These are phyloP conservation scores for Euphorbia peplus DNA, from an alignment of 345 rosid genomes.

Conservation along the genomic window DNA sequence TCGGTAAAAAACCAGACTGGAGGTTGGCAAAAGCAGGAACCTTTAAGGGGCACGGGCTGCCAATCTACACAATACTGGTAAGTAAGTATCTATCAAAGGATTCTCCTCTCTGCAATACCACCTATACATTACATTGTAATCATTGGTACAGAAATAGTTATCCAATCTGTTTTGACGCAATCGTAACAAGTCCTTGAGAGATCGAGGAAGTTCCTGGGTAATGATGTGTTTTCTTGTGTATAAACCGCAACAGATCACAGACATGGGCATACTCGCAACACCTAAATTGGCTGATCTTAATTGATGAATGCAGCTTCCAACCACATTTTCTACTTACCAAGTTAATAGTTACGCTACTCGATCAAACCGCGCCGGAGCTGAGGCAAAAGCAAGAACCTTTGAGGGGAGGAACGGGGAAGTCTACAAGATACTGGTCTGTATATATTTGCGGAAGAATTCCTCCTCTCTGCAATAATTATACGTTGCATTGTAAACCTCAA, in stretches of 20 bases:
- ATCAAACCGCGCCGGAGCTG: background rate
- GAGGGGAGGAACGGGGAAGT: background rate
- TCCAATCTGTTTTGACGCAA: constrained; percentile 78
- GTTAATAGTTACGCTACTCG: background rate
- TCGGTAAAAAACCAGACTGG: too few species aligned
- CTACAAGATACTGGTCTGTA: constrained; percentile 26
- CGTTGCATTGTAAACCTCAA: constrained; percentile 70
- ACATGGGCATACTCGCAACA: too few species aligned
- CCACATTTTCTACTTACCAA: constrained; percentile 9
- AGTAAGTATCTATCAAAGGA: too few species aligned
- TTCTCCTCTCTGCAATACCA: too few species aligned
- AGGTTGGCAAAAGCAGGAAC: too few species aligned
- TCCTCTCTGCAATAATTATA: constrained; percentile 53
- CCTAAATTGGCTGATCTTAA: too few species aligned
- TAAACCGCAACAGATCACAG: constrained; percentile 70
- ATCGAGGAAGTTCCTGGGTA: constrained; percentile 75
- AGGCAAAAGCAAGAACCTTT: background rate
- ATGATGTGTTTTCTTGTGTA: constrained; percentile 82
- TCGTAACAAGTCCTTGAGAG: constrained; percentile 78
- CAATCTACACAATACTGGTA: too few species aligned
- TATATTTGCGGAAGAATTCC: constrained; percentile 67
- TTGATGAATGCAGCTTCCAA: too few species aligned
- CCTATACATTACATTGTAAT: too few species aligned
- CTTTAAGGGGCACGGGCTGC: too few species aligned
- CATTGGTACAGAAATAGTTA: constrained; percentile 51